Evolutionary conservation across 352 stramenopile species (phyloP).

Genomic region (Pythium coloratum): DNA sequence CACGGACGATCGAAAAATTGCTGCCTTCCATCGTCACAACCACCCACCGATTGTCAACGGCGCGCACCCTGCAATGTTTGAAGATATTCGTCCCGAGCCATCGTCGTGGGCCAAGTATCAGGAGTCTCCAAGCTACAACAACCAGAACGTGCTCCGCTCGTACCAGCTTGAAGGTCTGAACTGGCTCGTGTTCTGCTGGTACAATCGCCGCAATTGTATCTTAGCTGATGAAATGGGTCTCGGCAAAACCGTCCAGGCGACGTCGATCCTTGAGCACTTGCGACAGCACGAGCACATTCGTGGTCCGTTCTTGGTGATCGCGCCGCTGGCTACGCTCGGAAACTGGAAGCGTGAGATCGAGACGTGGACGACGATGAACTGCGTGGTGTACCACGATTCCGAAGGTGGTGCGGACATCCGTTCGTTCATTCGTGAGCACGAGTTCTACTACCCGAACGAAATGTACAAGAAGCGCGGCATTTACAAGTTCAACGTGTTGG

Average conservation of each 20-base stretch:
- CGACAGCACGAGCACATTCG: slow-evolving; percentile 89
- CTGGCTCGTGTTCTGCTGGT: slow-evolving; percentile 98
- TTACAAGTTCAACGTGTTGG: slow-evolving; percentile 96
- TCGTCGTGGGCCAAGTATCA: slow-evolving; percentile 87
- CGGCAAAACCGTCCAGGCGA: slow-evolving; percentile 91
- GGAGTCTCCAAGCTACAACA: slow-evolving; percentile 89
- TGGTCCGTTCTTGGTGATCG: slow-evolving; percentile 98
- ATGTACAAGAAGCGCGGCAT: slow-evolving; percentile 68
- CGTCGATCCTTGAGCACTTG: slow-evolving; percentile 95
- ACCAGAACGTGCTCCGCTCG: slow-evolving; percentile 93
- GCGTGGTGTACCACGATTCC: slow-evolving; percentile 98
- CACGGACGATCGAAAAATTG: slow-evolving; percentile 89
- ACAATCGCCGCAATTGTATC: slow-evolving; percentile 95
- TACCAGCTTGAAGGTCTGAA: slow-evolving; percentile 99
- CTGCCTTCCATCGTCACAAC: slow-evolving; percentile 84
- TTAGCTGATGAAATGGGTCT: slow-evolving; percentile 89
- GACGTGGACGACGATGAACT: slow-evolving; percentile 99
- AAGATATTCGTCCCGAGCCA: slow-evolving; percentile 78
- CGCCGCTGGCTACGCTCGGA: slow-evolving; percentile 95
- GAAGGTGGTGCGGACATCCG: slow-evolving; percentile 90
- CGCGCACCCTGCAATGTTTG: slow-evolving; percentile 78
- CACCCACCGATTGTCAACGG: slow-evolving; percentile 84
- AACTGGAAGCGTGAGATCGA: slow-evolving; percentile 99
- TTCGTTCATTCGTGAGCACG: slow-evolving; percentile 93
- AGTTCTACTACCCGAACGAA: slow-evolving; percentile 95